Percentiles rank a stretch among this genome's conserved stretches.
These are phyloP conservation scores for Cutaneotrichosporon sp. DNA, from an alignment of 1,284 basidiomycete species.

Conservation along the genomic window DNA sequence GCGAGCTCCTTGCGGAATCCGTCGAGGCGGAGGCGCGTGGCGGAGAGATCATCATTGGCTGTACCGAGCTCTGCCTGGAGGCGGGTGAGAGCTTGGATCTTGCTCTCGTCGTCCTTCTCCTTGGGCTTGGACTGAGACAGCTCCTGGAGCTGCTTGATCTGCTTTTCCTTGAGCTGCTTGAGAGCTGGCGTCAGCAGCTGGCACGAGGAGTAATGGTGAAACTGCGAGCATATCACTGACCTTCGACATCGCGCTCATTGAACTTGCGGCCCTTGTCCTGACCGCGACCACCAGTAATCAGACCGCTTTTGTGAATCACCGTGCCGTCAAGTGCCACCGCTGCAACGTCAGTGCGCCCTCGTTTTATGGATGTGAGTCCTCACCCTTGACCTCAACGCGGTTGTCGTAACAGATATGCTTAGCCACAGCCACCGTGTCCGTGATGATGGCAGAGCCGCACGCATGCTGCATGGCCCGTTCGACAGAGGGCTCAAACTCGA, in stretches of 20 bases:
- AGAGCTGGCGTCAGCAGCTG: constrained; percentile 57
- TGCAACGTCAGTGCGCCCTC: constrained; percentile 42
- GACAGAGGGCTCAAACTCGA: constrained; percentile 76
- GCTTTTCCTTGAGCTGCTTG: constrained; percentile 64
- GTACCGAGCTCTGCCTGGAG: constrained; percentile 69
- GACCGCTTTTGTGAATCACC: constrained; percentile 92
- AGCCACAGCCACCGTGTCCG: constrained; percentile 90
- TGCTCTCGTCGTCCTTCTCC: constrained; percentile 72
- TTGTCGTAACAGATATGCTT: constrained; percentile 87
- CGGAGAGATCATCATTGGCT: constrained; percentile 71
- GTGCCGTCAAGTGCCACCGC: constrained; percentile 97
- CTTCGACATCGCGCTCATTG: constrained; percentile 89
- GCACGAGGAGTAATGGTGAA: too few species aligned
- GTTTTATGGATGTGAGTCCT: too few species aligned
- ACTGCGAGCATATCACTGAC: constrained; percentile 48
- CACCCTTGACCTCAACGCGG: constrained; percentile 91
- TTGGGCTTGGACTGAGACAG: constrained; percentile 74
- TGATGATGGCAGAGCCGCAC: constrained; percentile 90
- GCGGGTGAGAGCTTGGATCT: constrained; percentile 69
- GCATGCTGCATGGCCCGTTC: constrained; percentile 95
- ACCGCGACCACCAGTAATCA: constrained; percentile 92
- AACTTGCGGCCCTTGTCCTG: constrained; percentile 70
- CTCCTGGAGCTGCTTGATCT: constrained; percentile 74
- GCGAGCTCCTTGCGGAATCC: constrained; percentile 58
- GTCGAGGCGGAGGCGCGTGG: constrained; percentile 32